Percentiles rank a stretch among this genome's conserved stretches.
Conservation (phyloP, 1,284 basidiomycete genomes). For the Kalmanozyma brasiliensis region DNA sequence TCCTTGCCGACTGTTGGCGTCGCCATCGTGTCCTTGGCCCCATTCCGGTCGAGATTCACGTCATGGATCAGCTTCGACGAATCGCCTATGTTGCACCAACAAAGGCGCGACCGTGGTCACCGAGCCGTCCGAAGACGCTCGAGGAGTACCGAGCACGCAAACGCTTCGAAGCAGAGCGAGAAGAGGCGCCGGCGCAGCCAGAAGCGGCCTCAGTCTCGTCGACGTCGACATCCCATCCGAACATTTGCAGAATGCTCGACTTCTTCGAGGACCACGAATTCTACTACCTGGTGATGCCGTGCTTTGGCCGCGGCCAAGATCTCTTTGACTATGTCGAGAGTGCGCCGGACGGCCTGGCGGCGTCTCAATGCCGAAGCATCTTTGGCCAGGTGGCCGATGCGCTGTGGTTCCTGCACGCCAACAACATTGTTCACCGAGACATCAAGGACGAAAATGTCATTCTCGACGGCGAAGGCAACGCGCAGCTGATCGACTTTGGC, state of each 20-base stretch:
- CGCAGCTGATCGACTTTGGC: slow-evolving; percentile 95
- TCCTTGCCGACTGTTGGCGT: slow-evolving; percentile 98
- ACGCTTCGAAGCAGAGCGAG: slow-evolving; percentile 20
- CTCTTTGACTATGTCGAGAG: slow-evolving; percentile 94
- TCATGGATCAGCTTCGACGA: slow-evolving; percentile 84
- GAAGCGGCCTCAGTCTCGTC: not conserved
- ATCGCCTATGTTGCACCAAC: slow-evolving; percentile 71
- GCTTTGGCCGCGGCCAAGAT: slow-evolving; percentile 74
- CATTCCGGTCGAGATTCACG: slow-evolving; percentile 98
- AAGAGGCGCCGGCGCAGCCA: not conserved
- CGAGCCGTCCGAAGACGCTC: slow-evolving; percentile 30
- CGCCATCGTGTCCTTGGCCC: slow-evolving; percentile 91
- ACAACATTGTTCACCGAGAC: slow-evolving; percentile 95
- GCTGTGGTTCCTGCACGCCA: slow-evolving; percentile 86
- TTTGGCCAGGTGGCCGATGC: slow-evolving; percentile 95
- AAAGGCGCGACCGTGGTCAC: slow-evolving; percentile 50
- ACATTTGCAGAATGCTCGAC: slow-evolving; percentile 91
- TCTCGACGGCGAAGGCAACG: slow-evolving; percentile 70
- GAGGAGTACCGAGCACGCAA: slow-evolving; percentile 39
- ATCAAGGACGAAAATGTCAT: slow-evolving; percentile 97
- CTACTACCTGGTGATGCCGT: slow-evolving; percentile 82
- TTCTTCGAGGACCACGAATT: slow-evolving; percentile 98
- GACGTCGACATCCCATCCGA: slow-evolving; percentile 74
- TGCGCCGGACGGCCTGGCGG: slow-evolving; percentile 84
- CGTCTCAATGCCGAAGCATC: slow-evolving; percentile 81